phyloP scores from a whole-genome alignment of 441 rosid genomes.

The Jatropha podagrica region DNA sequence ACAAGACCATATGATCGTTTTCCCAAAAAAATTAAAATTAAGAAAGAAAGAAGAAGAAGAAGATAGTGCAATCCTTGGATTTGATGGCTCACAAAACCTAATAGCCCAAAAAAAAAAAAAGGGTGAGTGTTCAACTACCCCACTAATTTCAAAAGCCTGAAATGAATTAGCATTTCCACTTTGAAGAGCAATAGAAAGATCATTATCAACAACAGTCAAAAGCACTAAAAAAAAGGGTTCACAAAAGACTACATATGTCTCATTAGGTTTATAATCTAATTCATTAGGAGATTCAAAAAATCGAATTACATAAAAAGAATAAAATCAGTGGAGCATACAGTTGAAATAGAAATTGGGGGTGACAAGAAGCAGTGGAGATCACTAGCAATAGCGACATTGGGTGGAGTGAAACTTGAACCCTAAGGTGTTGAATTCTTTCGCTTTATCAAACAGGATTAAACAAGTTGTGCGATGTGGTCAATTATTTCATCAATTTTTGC shows the following conservation, averaged over 20 bases:
- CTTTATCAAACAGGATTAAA: not conserved
- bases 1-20: no score
- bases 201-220: slow-evolving; percentile 2
- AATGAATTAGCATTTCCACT: slow-evolving; percentile 12
- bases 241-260: not conserved
- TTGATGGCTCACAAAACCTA: not conserved
- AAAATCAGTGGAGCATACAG: no score
- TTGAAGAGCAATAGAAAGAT: not conserved
- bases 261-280: not conserved
- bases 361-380: slow-evolving; percentile 17
- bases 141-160: not conserved
- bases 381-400: slow-evolving; percentile 17
- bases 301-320: no score
- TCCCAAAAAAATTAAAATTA: no score
- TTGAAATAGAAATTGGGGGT: no score
- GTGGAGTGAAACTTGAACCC: not conserved
- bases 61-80: not conserved
- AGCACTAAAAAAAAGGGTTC: not conserved
- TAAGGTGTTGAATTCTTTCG: slow-evolving; percentile 20
- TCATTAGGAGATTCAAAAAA: no score
- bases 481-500: slow-evolving; percentile 19
- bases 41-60: not conserved
- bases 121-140: slow-evolving; percentile 19
- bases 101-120: not conserved
- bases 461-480: not conserved